Percentiles rank a stretch among this genome's conserved stretches.
Conservation (phyloP, 305 asterid species). For the Fraxinus ornus region DNA sequence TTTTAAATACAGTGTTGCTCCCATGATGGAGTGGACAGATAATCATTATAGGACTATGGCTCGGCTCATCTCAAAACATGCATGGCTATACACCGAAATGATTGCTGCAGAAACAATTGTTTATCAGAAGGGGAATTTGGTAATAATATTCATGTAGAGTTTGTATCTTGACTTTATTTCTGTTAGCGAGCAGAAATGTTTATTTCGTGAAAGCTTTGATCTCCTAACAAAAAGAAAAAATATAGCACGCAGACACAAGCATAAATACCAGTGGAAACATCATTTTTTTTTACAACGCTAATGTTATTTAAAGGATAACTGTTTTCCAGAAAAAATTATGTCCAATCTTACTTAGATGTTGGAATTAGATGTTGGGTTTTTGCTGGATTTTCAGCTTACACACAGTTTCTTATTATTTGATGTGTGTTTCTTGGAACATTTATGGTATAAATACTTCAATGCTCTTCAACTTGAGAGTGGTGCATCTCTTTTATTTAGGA, state of each 20-base stretch:
- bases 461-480: slow-evolving; percentile 14
- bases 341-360: neutral
- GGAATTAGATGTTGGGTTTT: neutral
- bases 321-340: neutral
- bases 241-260: neutral
- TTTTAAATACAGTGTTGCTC: slow-evolving; percentile 69
- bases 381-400: neutral
- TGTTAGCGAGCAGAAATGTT: neutral
- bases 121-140: slow-evolving; percentile 80
- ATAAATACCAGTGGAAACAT: neutral
- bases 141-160: slow-evolving; percentile 33
- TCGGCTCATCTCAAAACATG: slow-evolving; percentile 72
- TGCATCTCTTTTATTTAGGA: slow-evolving; percentile 10
- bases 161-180: neutral
- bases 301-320: neutral
- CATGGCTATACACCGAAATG: slow-evolving; percentile 96
- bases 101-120: slow-evolving; percentile 95
- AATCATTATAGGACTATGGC: slow-evolving; percentile 88
- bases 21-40: slow-evolving; percentile 95
- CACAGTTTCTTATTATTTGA: neutral
- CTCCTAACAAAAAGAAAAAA: slow-evolving; percentile 9
- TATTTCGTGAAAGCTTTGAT: neutral
- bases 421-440: neutral
- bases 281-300: neutral
- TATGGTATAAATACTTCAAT: neutral